These are phyloP conservation scores for Trichomonas vaginalis DNA, from an alignment of 208 protist species.

Conservation along the genomic window DNA sequence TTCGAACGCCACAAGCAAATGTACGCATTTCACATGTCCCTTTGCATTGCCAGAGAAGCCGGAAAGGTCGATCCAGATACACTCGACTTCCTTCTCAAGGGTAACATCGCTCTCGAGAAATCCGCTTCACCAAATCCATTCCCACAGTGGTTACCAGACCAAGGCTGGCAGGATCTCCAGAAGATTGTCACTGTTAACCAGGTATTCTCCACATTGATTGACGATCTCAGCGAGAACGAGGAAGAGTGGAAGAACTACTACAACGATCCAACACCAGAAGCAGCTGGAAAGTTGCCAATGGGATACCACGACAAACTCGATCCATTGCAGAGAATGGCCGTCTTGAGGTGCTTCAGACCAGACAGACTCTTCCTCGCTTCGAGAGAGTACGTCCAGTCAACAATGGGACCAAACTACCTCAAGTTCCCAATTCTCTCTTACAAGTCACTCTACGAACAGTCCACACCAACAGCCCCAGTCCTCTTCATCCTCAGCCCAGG, in stretches of 20 bases:
- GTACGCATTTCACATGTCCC: conserved; percentile 86
- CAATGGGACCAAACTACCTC: conserved; percentile 73
- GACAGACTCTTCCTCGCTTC: conserved; percentile 80
- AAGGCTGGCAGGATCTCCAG: conserved; percentile 78
- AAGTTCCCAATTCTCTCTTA: conserved; percentile 78
- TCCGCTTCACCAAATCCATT: conserved; percentile 55
- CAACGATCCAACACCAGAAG: conserved; percentile 69
- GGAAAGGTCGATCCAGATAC: conserved; percentile 54
- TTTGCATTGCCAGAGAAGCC: conserved; percentile 72
- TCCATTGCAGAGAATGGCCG: conserved; percentile 69
- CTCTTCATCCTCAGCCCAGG: conserved; percentile 92
- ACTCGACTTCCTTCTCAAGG: conserved; percentile 92
- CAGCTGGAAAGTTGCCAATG: conserved; percentile 50
- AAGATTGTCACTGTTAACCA: conserved; percentile 51
- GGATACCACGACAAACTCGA: conserved; percentile 54
- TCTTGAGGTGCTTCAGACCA: conserved; percentile 82
- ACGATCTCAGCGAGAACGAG: conserved; percentile 48
- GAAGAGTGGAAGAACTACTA: conserved; percentile 70
- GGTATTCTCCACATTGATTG: conserved; percentile 56
- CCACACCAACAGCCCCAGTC: conserved; percentile 62
- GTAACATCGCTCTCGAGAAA: conserved; percentile 76
- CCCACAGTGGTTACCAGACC: conserved; percentile 66
- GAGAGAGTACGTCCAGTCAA: conserved; percentile 67
- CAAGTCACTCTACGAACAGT: conserved; percentile 33
- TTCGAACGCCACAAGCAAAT: conserved; percentile 93